Conservation (phyloP, 2,329 filamentous ascomycete species). For the Ceratocystis cubensis region DNA sequence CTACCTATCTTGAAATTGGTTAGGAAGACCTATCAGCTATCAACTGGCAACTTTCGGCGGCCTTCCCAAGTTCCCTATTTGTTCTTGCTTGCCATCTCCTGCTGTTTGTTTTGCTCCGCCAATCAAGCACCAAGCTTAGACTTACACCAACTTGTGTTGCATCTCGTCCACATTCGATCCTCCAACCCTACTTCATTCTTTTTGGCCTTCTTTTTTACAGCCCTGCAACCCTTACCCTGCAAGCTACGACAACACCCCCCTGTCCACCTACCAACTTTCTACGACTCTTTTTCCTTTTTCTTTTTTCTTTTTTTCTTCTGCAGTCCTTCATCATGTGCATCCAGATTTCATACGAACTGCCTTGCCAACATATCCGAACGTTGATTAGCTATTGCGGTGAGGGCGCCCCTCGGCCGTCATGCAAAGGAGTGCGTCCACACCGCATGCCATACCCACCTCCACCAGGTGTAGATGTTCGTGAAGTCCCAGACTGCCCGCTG, state of each 20-base stretch:
- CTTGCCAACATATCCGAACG: conserved; percentile 39
- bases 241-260: conserved; percentile 3
- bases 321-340: conserved; percentile 33
- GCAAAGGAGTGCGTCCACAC: conserved; percentile 33
- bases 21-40: no score
- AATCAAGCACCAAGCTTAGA: neutral
- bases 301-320: no score
- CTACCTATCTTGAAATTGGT: neutral
- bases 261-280: neutral
- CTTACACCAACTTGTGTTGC: conserved; percentile 6
- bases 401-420: conserved; percentile 31
- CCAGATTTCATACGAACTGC: conserved; percentile 38
- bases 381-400: conserved; percentile 35
- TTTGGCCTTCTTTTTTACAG: neutral
- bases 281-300: no score
- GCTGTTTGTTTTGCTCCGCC: neutral
- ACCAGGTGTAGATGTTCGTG: conserved; percentile 30
- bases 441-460: conserved; percentile 38
- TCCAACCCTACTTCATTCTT: neutral
- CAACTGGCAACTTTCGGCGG: no score
- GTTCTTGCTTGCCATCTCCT: neutral
- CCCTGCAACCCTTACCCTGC: conserved; percentile 12
- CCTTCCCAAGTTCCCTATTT: neutral
- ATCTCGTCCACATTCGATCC: conserved; percentile 9
- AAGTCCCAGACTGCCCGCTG: conserved; percentile 34